phyloP scores from a whole-genome alignment of 179 eudicot genomes.

The Amaranthus tricolor region DNA sequence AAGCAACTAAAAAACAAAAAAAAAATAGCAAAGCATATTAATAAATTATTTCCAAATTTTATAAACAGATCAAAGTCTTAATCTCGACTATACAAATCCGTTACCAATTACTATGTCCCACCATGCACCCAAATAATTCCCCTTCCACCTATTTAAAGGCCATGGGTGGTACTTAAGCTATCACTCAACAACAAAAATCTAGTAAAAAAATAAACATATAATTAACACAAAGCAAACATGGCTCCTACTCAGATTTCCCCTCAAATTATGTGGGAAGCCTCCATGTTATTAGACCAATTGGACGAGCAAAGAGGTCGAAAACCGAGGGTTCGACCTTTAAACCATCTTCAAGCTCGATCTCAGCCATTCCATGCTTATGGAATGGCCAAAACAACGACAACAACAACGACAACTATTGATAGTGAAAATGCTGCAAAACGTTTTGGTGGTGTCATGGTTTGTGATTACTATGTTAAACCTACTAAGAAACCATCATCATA shows the following conservation, averaged over 20 bases:
- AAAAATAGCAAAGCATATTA: too few relatives aligned
- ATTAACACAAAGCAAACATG: neutral
- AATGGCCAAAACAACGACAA: neutral
- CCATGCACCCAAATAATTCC: too few relatives aligned
- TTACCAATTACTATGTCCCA: too few relatives aligned
- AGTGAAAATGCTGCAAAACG: conserved; percentile 15
- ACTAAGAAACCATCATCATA: conserved; percentile 6
- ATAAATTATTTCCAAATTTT: too few relatives aligned
- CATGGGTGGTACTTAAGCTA: neutral
- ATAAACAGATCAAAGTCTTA: too few relatives aligned
- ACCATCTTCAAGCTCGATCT: neutral
- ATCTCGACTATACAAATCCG: too few relatives aligned
- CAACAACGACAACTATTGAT: neutral
- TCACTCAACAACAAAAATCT: neutral
- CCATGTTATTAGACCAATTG: conserved; percentile 15
- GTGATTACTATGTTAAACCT: conserved; percentile 11
- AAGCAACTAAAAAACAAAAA: too few relatives aligned
- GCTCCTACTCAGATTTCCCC: conserved; percentile 17
- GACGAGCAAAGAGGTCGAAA: conserved; percentile 15
- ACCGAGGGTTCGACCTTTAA: neutral
- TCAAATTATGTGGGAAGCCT: conserved; percentile 14
- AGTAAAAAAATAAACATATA: neutral
- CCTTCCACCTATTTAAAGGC: conserved; percentile 5
- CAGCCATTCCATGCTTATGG: neutral
- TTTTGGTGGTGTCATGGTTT: conserved; percentile 11